These are phyloP conservation scores for Ambrosia trifida DNA, from an alignment of 129 eudicot species.

Conservation along the genomic window DNA sequence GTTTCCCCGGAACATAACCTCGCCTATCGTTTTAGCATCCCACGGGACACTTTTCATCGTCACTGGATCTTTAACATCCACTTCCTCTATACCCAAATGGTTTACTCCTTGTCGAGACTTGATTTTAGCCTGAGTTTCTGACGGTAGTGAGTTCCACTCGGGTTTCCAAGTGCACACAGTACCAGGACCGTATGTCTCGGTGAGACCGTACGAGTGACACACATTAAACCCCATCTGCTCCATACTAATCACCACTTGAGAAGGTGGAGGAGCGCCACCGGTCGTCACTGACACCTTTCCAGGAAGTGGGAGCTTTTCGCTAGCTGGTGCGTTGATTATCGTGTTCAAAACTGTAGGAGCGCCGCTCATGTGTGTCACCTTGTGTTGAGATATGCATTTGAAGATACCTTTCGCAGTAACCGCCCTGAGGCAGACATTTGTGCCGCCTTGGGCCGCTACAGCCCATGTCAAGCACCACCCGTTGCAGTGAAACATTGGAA, in stretches of 20 bases:
- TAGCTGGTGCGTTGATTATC: conserved; percentile 29
- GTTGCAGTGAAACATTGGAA: conserved; percentile 50
- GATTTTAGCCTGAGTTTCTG: conserved; percentile 27
- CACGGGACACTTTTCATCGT: conserved; percentile 42
- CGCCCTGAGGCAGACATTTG: conserved; percentile 37
- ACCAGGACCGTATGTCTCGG: conserved; percentile 42
- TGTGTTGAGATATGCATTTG: conserved; percentile 22
- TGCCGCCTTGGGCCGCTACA: conserved; percentile 45
- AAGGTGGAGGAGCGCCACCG: conserved; percentile 54
- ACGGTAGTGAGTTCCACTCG: conserved; percentile 40
- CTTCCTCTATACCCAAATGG: conserved; percentile 35
- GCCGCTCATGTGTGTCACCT: conserved; percentile 44
- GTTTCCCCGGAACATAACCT: conserved; percentile 47
- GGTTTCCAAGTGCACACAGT: conserved; percentile 44
- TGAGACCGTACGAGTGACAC: conserved; percentile 41
- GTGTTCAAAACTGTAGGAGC: conserved; percentile 46
- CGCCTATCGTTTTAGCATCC: conserved; percentile 39
- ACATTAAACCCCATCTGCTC: conserved; percentile 41
- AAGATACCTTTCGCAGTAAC: conserved; percentile 34
- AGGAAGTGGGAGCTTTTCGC: conserved; percentile 20
- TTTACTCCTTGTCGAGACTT: conserved; percentile 49
- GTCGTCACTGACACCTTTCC: conserved; percentile 40
- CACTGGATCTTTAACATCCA: conserved; percentile 43
- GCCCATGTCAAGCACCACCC: conserved; percentile 48
- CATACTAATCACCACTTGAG: conserved; percentile 38